phyloP scores from a whole-genome alignment of 2,329 filamentous ascomycete species.

The Ophiostoma australiae region DNA sequence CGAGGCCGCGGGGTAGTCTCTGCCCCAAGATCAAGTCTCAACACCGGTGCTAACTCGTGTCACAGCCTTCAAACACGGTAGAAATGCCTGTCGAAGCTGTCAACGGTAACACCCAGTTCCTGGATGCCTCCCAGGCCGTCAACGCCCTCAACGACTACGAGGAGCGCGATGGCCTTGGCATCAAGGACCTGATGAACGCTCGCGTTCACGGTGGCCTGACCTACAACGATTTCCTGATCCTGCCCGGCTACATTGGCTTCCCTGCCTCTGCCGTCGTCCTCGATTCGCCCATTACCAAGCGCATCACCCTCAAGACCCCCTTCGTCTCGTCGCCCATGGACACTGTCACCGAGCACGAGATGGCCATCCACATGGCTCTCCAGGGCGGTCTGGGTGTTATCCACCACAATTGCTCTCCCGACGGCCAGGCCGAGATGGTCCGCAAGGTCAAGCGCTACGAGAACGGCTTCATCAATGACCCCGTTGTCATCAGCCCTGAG shows the following conservation, averaged over 20 bases:
- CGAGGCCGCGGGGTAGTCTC: conserved; percentile 2
- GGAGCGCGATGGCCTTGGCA: conserved; percentile 77
- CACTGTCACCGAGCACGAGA: conserved; percentile 97
- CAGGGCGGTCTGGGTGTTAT: conserved; percentile 89
- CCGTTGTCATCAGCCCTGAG: conserved; percentile 79
- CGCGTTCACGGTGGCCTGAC: conserved; percentile 89
- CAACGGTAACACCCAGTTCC: conserved; percentile 52
- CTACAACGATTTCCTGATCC: conserved; percentile 96
- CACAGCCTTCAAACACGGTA: conserved; percentile 10
- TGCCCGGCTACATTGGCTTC: conserved; percentile 98
- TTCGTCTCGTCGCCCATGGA: conserved; percentile 99
- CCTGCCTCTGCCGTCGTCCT: conserved; percentile 82
- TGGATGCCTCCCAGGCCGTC: conserved; percentile 71
- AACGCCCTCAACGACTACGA: conserved; percentile 78
- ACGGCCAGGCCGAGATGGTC: conserved; percentile 97
- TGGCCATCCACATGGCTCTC: conserved; percentile 96
- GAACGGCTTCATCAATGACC: conserved; percentile 97
- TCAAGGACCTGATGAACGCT: conserved; percentile 83
- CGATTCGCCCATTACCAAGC: conserved; percentile 90
- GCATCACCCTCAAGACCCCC: conserved; percentile 91
- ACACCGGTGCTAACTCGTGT: conserved; percentile 9
- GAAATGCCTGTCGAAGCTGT: conserved; percentile 61
- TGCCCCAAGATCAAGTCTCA: background rate
- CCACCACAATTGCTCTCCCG: conserved; percentile 98
- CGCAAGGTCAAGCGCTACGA: conserved; percentile 98